phyloP scores from a whole-genome alignment of 208 protist species.

The Crithidia mellificae region DNA sequence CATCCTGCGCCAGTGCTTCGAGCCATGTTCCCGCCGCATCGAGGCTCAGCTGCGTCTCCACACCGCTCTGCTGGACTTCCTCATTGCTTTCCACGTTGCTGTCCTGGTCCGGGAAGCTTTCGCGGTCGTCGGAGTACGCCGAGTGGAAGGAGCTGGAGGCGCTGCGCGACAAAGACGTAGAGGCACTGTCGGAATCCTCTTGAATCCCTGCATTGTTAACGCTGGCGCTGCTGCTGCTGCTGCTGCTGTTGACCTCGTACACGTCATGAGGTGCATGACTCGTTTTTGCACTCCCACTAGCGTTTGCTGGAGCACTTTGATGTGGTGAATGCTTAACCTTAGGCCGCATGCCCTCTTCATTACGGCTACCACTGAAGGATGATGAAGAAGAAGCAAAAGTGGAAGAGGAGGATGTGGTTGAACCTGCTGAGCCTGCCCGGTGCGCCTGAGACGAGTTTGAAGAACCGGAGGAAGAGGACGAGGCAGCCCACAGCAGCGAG shows the following conservation, averaged over 20 bases:
- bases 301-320: neutral
- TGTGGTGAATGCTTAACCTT: no score
- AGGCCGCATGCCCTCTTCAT: neutral
- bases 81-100: slow-evolving; percentile 3
- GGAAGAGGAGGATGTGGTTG: slow-evolving; percentile 5
- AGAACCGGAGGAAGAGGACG: slow-evolving; percentile 22
- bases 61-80: neutral
- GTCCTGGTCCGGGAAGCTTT: slow-evolving; percentile 31
- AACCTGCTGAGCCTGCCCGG: neutral
- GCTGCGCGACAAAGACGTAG: slow-evolving; percentile 9
- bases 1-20: slow-evolving; percentile 26
- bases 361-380: neutral
- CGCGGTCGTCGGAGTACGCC: slow-evolving; percentile 51
- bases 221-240: slow-evolving; percentile 1
- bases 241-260: neutral
- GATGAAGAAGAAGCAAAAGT: neutral
- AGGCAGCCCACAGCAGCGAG: slow-evolving; percentile 25
- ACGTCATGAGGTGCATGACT: no score
- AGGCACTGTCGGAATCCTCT: neutral
- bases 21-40: slow-evolving; percentile 41
- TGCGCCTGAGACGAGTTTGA: neutral
- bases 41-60: slow-evolving; percentile 5
- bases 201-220: neutral
- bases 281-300: neutral
- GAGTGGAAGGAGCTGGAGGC: slow-evolving; percentile 34